Base-by-base conservation (phyloP, 495 filamentous ascomycete genomes). In the Penicillium alfredii region DNA sequence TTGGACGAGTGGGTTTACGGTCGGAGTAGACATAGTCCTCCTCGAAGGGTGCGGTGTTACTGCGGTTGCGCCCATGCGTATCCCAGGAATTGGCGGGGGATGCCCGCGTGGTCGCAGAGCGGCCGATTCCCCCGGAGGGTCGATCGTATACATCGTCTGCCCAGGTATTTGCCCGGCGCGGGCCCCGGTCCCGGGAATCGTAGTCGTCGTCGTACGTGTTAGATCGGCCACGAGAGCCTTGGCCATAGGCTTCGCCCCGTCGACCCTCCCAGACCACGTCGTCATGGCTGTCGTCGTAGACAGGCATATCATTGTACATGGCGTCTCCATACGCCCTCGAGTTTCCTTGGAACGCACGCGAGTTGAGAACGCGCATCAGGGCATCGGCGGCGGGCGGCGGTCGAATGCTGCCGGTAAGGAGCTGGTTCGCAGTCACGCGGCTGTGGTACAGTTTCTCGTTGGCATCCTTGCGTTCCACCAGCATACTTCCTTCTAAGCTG, bases 251-350 rank as follows among this genome's bases (percentile, higher is more conserved):
- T 23, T 70, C 72, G 27, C 88, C 89, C 34, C 71, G 72, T 25
- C 77, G 75, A 23, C 86, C 84, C 51, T 90, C 86, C 92, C 92
- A 96, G n/a, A 93, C 84, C 3, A 89, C 82, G 50, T 90, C 78
- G 44, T 98, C 92, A 51, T 87, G 85, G 29, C 70, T 69, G 31
- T 90, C 83, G 44, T 93, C 88, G 50, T 97, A 98, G 4, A 94
- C 75, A 1, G 92, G 92, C 11, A 85, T 81, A 51, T 96, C 90
- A 58, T 97, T 97, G 69, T 96, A 98, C 80, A 92, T 93, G 17
- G 66, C 56, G 44, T 84, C 80, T 11, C 72, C 70, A 19, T 65
- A 58, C 1, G 51, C 49, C 2, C 61, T 53, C 10, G 58, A 53
- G 15, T 69, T 69, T 17, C 88, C 87, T 19, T 75, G 72, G 61